A percentile compares a stretch with the other conserved stretches of the same genome.
phyloP scores from a whole-genome alignment of 768 basidiomycete genomes.

The Boletus speciosus region DNA sequence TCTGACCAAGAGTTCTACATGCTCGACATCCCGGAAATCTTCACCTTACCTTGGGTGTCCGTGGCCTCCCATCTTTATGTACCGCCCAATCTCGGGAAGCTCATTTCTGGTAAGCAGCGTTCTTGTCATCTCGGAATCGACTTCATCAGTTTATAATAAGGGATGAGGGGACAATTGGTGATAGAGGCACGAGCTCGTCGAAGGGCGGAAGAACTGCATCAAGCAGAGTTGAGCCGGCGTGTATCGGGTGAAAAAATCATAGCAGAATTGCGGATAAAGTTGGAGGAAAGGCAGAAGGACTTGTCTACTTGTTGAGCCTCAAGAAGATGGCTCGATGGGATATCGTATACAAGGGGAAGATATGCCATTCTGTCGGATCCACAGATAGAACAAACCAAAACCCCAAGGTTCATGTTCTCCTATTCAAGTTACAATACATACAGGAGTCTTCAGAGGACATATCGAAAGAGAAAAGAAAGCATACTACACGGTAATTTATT shows the following conservation, averaged over 20 bases:
- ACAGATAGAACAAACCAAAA: not conserved
- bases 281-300: conserved; percentile 2
- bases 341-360: not conserved
- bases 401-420: not conserved
- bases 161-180: conserved; percentile 35
- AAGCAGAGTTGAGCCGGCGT: conserved; percentile 31
- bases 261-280: conserved; percentile 12
- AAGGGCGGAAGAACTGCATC: conserved; percentile 32
- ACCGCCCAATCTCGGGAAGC: conserved; percentile 33
- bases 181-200: conserved; percentile 32
- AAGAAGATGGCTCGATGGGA: not conserved
- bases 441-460: conserved; percentile 12
- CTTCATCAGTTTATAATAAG: conserved; percentile 6
- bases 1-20: conserved; percentile 29
- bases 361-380: not conserved
- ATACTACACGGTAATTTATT: conserved; percentile 19
- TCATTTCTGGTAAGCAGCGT: conserved; percentile 32
- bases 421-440: conserved; percentile 16
- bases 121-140: not conserved
- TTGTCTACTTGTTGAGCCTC: not conserved
- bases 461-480: conserved; percentile 17
- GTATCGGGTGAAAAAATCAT: conserved; percentile 28
- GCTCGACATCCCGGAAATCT: conserved; percentile 33
- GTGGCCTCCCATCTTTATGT: conserved; percentile 30
- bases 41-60: conserved; percentile 34